A percentile compares a stretch with the other conserved stretches of the same genome.
phyloP scores from a whole-genome alignment of 441 rosid species.

The Adansonia gregorii region DNA sequence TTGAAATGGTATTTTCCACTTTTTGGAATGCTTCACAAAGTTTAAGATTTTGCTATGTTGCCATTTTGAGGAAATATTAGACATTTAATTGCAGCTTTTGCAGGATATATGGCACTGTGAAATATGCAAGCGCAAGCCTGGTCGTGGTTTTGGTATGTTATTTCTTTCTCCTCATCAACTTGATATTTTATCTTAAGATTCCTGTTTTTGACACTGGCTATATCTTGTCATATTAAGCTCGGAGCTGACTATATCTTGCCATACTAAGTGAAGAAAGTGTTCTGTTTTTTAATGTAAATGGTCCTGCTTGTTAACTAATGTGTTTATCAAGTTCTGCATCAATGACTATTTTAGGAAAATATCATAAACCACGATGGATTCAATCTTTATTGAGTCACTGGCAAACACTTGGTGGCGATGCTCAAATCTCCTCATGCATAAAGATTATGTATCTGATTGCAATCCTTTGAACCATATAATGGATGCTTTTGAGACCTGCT shows the following conservation, averaged over 20 bases:
- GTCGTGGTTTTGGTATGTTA: slow-evolving; percentile 54
- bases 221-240: neutral
- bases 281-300: slow-evolving; percentile 11
- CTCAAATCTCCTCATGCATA: neutral
- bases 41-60: slow-evolving; percentile 12
- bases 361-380: neutral
- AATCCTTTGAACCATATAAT: slow-evolving; percentile 4
- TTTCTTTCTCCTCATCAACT: slow-evolving; percentile 6
- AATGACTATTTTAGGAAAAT: neutral
- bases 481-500: neutral
- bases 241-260: slow-evolving; percentile 12
- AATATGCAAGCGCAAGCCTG: slow-evolving; percentile 50
- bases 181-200: neutral
- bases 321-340: slow-evolving; percentile 8
- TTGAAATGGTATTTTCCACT: neutral
- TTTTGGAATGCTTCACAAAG: slow-evolving; percentile 11
- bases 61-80: slow-evolving; percentile 18
- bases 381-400: slow-evolving; percentile 6
- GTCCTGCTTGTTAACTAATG: neutral
- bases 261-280: slow-evolving; percentile 10
- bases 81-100: slow-evolving; percentile 25
- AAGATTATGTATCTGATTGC: neutral
- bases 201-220: neutral
- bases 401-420: neutral
- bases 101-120: slow-evolving; percentile 58